These are phyloP conservation scores for Rhodotorula sp. DNA, from an alignment of 1,284 basidiomycete species.

Conservation along the genomic window DNA sequence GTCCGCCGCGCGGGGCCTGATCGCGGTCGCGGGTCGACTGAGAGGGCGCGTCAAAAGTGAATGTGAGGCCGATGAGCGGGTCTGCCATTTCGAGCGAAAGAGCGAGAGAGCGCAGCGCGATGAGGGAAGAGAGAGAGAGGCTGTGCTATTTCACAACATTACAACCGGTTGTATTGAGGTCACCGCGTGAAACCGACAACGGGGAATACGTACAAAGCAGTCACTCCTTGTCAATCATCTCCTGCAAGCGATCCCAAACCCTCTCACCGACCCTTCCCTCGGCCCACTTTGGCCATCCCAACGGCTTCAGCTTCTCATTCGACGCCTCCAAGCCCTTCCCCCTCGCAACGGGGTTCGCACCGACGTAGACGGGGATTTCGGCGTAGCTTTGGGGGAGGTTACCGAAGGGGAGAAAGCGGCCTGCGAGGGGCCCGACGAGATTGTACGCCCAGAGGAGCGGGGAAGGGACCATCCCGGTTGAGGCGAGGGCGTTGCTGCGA, in stretches of 20 bases:
- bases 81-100: conserved; percentile 14
- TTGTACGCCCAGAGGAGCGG: conserved; percentile 42
- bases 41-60: conserved; percentile 14
- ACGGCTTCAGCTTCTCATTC: conserved; percentile 23
- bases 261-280: conserved; percentile 11
- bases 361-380: conserved; percentile 44
- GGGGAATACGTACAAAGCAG: too few relatives aligned
- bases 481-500: conserved; percentile 7
- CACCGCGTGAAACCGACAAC: too few relatives aligned
- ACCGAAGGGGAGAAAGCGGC: conserved; percentile 38
- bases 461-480: conserved; percentile 46
- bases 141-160: too few relatives aligned
- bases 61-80: conserved; percentile 28
- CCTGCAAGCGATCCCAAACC: conserved; percentile 25
- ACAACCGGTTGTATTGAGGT: too few relatives aligned
- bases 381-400: conserved; percentile 42
- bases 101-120: too few relatives aligned
- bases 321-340: conserved; percentile 22
- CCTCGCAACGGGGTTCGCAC: conserved; percentile 31
- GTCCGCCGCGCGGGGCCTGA: conserved; percentile 40
- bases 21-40: conserved; percentile 2
- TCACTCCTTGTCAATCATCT: conserved; percentile 22
- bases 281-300: conserved; percentile 30
- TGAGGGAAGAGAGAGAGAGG: too few relatives aligned
- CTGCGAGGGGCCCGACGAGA: conserved; percentile 41